These are phyloP conservation scores for Peronosclerospora sorghi DNA, from an alignment of 352 stramenopile species.

Conservation along the genomic window DNA sequence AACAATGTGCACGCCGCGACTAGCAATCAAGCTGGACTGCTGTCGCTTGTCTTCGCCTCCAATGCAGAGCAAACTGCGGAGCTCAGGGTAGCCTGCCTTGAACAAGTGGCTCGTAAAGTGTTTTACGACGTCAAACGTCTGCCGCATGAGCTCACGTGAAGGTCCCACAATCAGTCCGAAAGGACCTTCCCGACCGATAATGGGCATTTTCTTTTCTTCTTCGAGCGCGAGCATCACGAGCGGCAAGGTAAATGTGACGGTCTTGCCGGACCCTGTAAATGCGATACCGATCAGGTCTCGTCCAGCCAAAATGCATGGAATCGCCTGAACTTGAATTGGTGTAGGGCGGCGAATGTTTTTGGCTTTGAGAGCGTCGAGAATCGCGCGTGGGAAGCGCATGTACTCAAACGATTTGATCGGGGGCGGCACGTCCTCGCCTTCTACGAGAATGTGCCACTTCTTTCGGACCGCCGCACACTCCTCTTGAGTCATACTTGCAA, in stretches of 20 bases:
- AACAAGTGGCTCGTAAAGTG: constrained; percentile 86
- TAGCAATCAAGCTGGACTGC: constrained; percentile 84
- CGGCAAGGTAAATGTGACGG: constrained; percentile 94
- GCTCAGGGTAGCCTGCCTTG: constrained; percentile 54
- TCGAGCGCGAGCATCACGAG: constrained; percentile 95
- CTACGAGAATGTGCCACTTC: constrained; percentile 97
- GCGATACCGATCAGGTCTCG: constrained; percentile 98
- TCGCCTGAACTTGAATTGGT: constrained; percentile 97
- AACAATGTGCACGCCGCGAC: constrained; percentile 91
- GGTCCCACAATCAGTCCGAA: constrained; percentile 95
- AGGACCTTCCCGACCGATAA: constrained; percentile 91
- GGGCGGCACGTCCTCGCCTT: constrained; percentile 92
- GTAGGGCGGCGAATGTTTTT: constrained; percentile 96
- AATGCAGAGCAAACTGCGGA: constrained; percentile 92
- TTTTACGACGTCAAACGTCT: constrained; percentile 96
- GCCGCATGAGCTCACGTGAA: constrained; percentile 93
- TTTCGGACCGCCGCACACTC: constrained; percentile 88
- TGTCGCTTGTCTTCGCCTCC: constrained; percentile 90
- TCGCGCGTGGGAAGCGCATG: constrained; percentile 93
- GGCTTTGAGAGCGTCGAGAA: constrained; percentile 86
- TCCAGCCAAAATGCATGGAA: constrained; percentile 93
- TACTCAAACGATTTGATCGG: constrained; percentile 95
- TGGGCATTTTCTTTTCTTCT: constrained; percentile 91
- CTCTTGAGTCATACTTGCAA: constrained; percentile 78
- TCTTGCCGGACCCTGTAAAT: constrained; percentile 98